Percentiles rank a stretch among this genome's conserved stretches.
Evolutionary conservation across 768 basidiomycete genomes (phyloP).

Genomic region (Xanthoconium stramineum): DNA sequence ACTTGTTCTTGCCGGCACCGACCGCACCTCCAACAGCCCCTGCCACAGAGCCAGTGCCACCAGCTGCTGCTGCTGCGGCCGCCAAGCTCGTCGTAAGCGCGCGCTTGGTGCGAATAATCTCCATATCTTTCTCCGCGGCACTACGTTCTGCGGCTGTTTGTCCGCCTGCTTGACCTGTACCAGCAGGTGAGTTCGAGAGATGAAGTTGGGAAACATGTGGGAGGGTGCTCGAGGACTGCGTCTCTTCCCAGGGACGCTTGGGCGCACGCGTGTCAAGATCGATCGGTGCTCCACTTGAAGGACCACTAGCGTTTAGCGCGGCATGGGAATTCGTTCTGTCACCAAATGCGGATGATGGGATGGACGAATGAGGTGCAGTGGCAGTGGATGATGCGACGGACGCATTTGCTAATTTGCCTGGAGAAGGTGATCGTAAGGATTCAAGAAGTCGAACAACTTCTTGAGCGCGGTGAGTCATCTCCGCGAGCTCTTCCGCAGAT

Average conservation of each 20-base stretch:
- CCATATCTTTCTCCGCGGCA: conserved; percentile 82
- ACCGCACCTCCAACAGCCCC: conserved; percentile 22
- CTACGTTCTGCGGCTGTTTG: conserved; percentile 44
- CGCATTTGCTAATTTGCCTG: conserved; percentile 18
- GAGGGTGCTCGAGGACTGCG: conserved; percentile 16
- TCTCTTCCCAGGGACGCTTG: conserved; percentile 79
- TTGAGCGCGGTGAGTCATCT: conserved; percentile 67
- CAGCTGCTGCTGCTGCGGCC: conserved; percentile 39
- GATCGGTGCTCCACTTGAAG: conserved; percentile 20
- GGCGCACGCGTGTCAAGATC: conserved; percentile 48
- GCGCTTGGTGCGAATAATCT: conserved; percentile 76
- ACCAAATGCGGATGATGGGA: conserved; percentile 20
- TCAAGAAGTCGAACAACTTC: conserved; percentile 69
- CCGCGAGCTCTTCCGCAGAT: conserved; percentile 50
- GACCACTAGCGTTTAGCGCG: conserved; percentile 28
- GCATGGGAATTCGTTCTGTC: conserved; percentile 24
- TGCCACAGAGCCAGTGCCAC: conserved; percentile 34
- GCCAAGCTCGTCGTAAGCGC: conserved; percentile 65
- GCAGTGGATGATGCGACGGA: conserved; percentile 11
- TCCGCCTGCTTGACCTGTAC: conserved; percentile 13
- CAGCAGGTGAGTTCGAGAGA: conserved; percentile 15
- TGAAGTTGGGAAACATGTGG: conserved; percentile 26
- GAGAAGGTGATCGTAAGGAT: conserved; percentile 23
- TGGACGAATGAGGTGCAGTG: conserved; percentile 14
- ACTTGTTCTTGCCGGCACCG: conserved; percentile 61